Base-by-base conservation (phyloP, 495 filamentous ascomycete genomes). In the Pyronema domesticum region DNA sequence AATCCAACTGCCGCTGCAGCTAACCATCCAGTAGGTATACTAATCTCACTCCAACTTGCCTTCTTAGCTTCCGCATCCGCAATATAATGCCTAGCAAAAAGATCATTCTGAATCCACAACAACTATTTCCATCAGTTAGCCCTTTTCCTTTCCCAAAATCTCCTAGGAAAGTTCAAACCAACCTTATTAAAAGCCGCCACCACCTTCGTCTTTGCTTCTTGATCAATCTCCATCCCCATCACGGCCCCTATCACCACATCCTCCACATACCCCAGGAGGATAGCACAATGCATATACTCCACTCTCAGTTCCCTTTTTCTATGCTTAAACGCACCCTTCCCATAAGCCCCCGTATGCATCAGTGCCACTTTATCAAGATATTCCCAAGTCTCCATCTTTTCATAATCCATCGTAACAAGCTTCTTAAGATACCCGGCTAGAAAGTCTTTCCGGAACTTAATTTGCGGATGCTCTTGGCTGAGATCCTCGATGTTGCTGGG, bases 311-410 rank as follows among this genome's bases (percentile, higher is more conserved):
- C 63, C 5, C 67, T 66, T 8, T 59, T 59, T 49, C 68, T 68
- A 55, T 71, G 69, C 40, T 59, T 59, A 47, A 71, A 70, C n/a
- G 66, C 69, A 0, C 67, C 62, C 8, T 50, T 67, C 9, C 68
- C 68, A 0, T 67, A 58, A 5, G 45, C 55, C 6, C 68, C 69
- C 11, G 69, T 71, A 43, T 71, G 69, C 69, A 70, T 69, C 7
- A 69, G 55, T 0, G 59, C 69, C 1, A 71, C 69, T 44, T 69
- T 69, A 55, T 71, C 68, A 5, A 71, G 61, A 37, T 70, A 70
- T n/a, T 60, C 63, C 63, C 63, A 65, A 40, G 55, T 57, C 51
- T 23, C 19, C 14, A 15, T 9, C 15, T 56, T 40, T 1, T 43
- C 53, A 11, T 62, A 65, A 43, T 65, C 62, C 56, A 60, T 55